Conservation (phyloP, 129 eudicot species). For the Erigeron canadensis region DNA sequence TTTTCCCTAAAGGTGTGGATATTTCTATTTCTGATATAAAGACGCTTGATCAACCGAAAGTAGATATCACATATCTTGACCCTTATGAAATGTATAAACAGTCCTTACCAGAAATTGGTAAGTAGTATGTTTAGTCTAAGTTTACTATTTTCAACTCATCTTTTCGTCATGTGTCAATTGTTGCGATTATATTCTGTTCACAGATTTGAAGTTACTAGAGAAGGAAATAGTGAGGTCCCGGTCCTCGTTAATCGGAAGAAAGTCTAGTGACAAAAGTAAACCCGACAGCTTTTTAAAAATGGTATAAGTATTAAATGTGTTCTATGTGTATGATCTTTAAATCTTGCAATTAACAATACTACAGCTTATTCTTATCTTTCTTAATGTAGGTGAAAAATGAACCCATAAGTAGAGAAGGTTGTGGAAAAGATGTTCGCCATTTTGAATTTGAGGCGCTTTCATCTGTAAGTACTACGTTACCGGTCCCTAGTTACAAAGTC, state of each 20-base stretch:
- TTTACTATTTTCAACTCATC: not conserved
- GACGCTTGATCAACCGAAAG: slow-evolving; percentile 67
- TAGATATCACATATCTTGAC: slow-evolving; percentile 49
- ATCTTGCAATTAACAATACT: not conserved
- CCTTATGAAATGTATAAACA: slow-evolving; percentile 37
- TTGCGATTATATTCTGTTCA: slow-evolving; percentile 8
- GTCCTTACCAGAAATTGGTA: slow-evolving; percentile 34
- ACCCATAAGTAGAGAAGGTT: slow-evolving; percentile 46
- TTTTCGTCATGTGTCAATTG: not conserved
- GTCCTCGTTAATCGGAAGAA: slow-evolving; percentile 51
- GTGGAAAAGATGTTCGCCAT: slow-evolving; percentile 86
- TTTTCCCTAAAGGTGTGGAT: slow-evolving; percentile 71
- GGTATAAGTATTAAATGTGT: slow-evolving; percentile 34
- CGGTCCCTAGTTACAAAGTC: not conserved
- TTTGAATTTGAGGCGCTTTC: slow-evolving; percentile 82
- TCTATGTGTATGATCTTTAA: not conserved
- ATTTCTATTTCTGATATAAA: slow-evolving; percentile 35
- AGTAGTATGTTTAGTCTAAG: not conserved
- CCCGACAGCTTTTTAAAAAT: slow-evolving; percentile 76
- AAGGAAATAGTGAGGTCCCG: slow-evolving; percentile 63
- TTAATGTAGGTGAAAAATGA: slow-evolving; percentile 50
- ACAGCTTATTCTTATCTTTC: not conserved
- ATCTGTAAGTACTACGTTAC: slow-evolving; percentile 51
- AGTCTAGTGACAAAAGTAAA: slow-evolving; percentile 56
- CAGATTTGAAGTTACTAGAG: slow-evolving; percentile 66